Evolutionary conservation across 495 filamentous ascomycete species (phyloP).

Genomic region (Tuber borchii): DNA sequence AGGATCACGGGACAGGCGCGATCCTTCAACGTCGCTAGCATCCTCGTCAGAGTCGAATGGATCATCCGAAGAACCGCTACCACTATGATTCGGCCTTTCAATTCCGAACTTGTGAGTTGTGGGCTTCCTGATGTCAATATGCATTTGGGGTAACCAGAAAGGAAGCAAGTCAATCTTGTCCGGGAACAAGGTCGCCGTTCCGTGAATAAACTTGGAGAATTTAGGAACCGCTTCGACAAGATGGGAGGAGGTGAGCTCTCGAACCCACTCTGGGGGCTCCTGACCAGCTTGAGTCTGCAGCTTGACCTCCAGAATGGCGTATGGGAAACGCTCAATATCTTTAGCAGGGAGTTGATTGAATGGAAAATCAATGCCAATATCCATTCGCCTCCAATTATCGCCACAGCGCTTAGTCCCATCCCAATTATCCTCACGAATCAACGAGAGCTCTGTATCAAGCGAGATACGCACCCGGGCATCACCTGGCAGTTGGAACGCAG

Average conservation of each 20-base stretch:
- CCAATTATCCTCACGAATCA: constrained; percentile 91
- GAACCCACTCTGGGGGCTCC: constrained; percentile 93
- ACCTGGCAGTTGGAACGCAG: constrained; percentile 93
- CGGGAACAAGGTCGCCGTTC: constrained; percentile 78
- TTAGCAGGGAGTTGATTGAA: constrained; percentile 80
- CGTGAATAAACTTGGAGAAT: constrained; percentile 99
- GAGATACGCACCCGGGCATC: constrained; percentile 96
- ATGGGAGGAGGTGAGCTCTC: constrained; percentile 82
- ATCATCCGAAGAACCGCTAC: constrained; percentile 68
- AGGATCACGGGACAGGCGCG: background rate
- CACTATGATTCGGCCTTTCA: constrained; percentile 64
- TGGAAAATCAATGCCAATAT: constrained; percentile 93
- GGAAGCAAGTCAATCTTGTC: constrained; percentile 82
- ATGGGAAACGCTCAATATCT: constrained; percentile 87
- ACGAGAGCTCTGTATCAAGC: constrained; percentile 88
- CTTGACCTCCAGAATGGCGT: constrained; percentile 95
- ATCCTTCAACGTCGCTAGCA: constrained; percentile 34
- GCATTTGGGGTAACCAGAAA: constrained; percentile 98
- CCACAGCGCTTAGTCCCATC: constrained; percentile 71
- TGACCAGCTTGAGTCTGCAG: constrained; percentile 95
- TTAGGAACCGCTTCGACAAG: constrained; percentile 97
- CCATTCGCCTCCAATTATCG: constrained; percentile 91
- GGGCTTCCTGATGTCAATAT: constrained; percentile 93
- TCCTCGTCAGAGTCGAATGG: constrained; percentile 54
- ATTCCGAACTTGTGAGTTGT: constrained; percentile 81